Evolutionary conservation across 352 stramenopile species (phyloP), one percentile per base, ranked within the genome.

Genomic region (Phytophthora boehmeriae): DNA sequence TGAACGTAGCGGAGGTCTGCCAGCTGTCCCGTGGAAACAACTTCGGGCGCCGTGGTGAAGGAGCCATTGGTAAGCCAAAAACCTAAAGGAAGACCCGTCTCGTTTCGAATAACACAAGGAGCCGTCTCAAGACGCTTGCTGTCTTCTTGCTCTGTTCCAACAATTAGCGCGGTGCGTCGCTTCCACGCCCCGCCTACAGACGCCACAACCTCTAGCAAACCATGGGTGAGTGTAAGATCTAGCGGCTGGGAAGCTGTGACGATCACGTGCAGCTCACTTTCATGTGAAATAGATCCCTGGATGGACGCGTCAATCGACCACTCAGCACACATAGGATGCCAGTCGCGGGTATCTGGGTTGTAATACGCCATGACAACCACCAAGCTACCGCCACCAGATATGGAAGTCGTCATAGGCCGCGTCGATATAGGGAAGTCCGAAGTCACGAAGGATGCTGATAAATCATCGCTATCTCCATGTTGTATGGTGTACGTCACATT

Each of bases 271-370:
- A 93, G 68, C 49, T 90, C 78, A 39, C 87, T 92, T 30, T 73
- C 75, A 14, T 41, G 47, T 41, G 75, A 59, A 35, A 69, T 69
- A 1, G 49, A 53, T 22, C 84, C 84, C 47, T 93, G 84, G 1
- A 92, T 62, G 2, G 86, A 88, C 8, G 86, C 55, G 20, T 91
- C 82, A 5, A 95, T 57, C 11, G 70, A 71, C 86, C 86, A 95
- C 41, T 93, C 84, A 1, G 77, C 78, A 27, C 84, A 90, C 80
- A 95, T 86, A 16, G 84, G 79, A 43, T 95, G 86, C 86, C 86
- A 95, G 39, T 85, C 72, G 13, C 86, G 82, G 25, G 81, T 91
- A 28, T 93, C 82, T 13, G 86, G 86, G 45, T 93, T 95, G 50
- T 92, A 93, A 51, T 95, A 93, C 10, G 83, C 84, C 36, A 90